phyloP scores from a whole-genome alignment of 305 asterid genomes.

The Fraxinus angustifolia region DNA sequence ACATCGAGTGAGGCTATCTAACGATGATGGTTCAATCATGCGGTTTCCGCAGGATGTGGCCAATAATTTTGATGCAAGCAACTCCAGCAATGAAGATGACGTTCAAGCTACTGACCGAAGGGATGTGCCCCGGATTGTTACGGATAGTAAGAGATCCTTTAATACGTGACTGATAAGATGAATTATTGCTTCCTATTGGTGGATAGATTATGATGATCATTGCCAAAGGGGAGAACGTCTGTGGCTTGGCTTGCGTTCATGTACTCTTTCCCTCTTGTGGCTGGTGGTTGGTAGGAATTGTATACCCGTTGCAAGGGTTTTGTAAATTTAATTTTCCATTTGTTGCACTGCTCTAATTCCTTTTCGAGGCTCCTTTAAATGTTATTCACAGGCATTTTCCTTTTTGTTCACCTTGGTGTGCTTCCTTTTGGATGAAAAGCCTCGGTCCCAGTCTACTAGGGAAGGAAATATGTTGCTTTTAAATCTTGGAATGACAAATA shows the following conservation, averaged over 20 bases:
- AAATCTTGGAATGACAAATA: neutral
- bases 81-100: conserved; percentile 29
- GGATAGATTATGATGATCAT: conserved; percentile 24
- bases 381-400: neutral
- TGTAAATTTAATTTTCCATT: neutral
- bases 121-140: conserved; percentile 28
- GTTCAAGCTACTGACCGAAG: conserved; percentile 29
- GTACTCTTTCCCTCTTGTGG: conserved; percentile 29
- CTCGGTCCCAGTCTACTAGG: neutral
- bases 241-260: conserved; percentile 17
- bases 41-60: conserved; percentile 27
- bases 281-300: conserved; percentile 34
- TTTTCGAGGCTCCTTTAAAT: neutral
- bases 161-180: conserved; percentile 22
- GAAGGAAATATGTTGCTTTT: neutral
- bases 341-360: neutral
- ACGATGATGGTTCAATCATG: conserved; percentile 23
- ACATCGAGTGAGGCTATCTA: conserved; percentile 26
- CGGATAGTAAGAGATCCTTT: conserved; percentile 31
- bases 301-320: neutral
- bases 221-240: conserved; percentile 29
- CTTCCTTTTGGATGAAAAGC: neutral
- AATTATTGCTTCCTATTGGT: neutral
- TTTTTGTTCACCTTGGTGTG: neutral
- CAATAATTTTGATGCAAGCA: conserved; percentile 32